A percentile compares a stretch with the other conserved stretches of the same genome.
Conservation (phyloP, 331 rosid genomes). For the Acacia pycnantha region DNA sequence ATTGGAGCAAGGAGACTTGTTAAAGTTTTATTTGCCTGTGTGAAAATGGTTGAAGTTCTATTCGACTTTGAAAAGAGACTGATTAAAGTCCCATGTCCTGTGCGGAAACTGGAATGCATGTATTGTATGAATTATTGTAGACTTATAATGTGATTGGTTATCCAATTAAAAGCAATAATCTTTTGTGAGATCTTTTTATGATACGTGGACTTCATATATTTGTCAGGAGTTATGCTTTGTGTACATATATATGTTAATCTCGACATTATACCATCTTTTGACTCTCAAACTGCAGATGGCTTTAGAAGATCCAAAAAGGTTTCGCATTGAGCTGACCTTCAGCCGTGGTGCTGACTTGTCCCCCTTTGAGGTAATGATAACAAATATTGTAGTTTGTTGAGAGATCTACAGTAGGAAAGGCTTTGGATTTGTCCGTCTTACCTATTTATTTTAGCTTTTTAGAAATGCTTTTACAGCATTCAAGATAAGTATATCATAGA, state of each 20-base stretch:
- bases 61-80: not conserved
- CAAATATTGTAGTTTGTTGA: slow-evolving; percentile 1
- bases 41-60: not conserved
- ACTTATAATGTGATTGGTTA: not conserved
- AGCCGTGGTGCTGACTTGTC: slow-evolving; percentile 97
- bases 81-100: not conserved
- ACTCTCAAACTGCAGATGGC: slow-evolving; percentile 65
- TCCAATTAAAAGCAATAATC: slow-evolving; percentile 22
- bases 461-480: no score
- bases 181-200: not conserved
- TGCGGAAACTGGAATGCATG: slow-evolving; percentile 1
- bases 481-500: no score
- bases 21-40: not conserved
- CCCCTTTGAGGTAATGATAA: slow-evolving; percentile 80
- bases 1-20: not conserved
- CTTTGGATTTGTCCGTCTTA: slow-evolving; percentile 3
- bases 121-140: not conserved
- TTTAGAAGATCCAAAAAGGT: slow-evolving; percentile 85
- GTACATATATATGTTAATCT: not conserved
- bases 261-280: slow-evolving; percentile 3
- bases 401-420: not conserved
- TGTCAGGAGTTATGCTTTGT: slow-evolving; percentile 9
- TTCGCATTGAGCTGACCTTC: slow-evolving; percentile 84
- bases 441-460: not conserved
- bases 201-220: not conserved